Evolutionary conservation across 352 stramenopile species (phyloP), one percentile per base, ranked within the genome.

Genomic region (Phytophthora pistaciae): DNA sequence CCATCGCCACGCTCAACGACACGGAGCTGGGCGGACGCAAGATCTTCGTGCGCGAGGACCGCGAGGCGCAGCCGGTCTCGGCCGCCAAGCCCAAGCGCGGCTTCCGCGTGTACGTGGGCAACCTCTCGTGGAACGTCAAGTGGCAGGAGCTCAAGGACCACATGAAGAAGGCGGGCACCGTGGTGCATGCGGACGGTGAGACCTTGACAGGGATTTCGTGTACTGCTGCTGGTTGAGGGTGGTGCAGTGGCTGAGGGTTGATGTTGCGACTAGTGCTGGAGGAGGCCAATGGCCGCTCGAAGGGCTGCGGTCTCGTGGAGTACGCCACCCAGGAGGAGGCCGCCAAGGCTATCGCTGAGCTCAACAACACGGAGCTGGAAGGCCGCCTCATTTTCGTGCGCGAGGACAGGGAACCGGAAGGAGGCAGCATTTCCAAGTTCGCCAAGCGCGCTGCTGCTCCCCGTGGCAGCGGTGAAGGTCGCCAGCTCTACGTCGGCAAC

Each of bases 71-170:
- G 38, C 50, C 64, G 1, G 50, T 67, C 8, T 58, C 66, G 0
- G 54, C 68, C 14, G 23, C 16, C 3, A 80, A 82, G 9, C 76
- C 63, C 16, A 80, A 77, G 59, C 72, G 79, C 20, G 77, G 87
- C 50, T 86, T 77, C 29, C 86, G 91, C 11, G 91, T 98, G 14
- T 97, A 95, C 64, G 88, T 98, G 11, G 89, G 89, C 50, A 98
- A 99, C 64, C 74, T 99, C 10, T 86, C 87, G 33, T 99, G 93
- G 91, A 85, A 84, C 44, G 87, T 98, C 44, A 96, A 92, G 53
- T 99, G 95, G 95, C 91, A 98, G 66, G 92, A 98, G 27, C 88
- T 99, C 21, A 99, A 99, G 74, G 96, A 99, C 79, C 88, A 98
- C 79, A 98, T 99, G 90, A 96, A 95, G 68, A 81, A 86, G 14